Conservation (phyloP, 164 flowering plant genomes). For the Macadamia integrifolia region DNA sequence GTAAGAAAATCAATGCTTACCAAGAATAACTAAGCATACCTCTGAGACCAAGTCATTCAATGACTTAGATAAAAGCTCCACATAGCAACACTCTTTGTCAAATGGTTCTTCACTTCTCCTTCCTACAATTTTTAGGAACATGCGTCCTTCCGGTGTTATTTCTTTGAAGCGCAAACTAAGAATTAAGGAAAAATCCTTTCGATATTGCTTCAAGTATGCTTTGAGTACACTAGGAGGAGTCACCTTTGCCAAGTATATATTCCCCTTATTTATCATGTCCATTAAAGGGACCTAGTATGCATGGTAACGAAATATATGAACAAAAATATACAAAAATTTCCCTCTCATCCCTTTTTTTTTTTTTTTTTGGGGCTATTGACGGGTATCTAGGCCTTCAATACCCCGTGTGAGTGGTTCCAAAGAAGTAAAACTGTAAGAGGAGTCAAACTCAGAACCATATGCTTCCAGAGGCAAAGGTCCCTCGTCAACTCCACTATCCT, state of each 20-base stretch:
- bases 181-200: conserved; percentile 6
- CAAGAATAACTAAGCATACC: background rate
- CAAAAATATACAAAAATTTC: too few relatives aligned
- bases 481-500: too few relatives aligned
- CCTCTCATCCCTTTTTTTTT: too few relatives aligned
- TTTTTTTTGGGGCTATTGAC: too few relatives aligned
- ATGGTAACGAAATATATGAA: too few relatives aligned
- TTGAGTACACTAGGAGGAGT: conserved; percentile 8
- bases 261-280: conserved; percentile 6
- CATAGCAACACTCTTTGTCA: background rate
- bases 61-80: background rate
- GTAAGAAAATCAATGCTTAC: background rate
- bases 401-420: too few relatives aligned
- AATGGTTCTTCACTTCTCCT: background rate
- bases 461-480: too few relatives aligned
- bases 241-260: conserved; percentile 5
- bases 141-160: background rate
- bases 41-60: conserved; percentile 1
- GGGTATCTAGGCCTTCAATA: too few relatives aligned
- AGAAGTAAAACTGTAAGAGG: too few relatives aligned
- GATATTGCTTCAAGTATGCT: conserved; percentile 11
- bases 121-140: conserved; percentile 6
- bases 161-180: conserved; percentile 4
- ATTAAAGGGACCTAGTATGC: background rate
- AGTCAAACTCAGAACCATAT: too few relatives aligned